Percentiles rank a stretch among this genome's conserved stretches.
Evolutionary conservation across 441 rosid genomes (phyloP).

Genomic region (Aquilaria agallochum): DNA sequence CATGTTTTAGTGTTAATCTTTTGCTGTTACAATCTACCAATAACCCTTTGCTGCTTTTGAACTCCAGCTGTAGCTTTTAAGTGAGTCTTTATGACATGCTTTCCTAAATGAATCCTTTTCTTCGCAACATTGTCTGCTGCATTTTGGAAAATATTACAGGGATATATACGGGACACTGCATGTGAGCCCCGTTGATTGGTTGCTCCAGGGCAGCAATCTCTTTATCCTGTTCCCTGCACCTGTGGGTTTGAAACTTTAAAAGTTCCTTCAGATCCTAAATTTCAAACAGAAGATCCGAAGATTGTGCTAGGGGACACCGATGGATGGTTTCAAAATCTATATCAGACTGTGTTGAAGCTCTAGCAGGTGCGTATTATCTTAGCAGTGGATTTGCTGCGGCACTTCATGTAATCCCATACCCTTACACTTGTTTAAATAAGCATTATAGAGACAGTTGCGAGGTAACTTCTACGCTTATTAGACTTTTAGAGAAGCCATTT

Average conservation of each 20-base stretch:
- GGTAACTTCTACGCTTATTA: conserved; percentile 32
- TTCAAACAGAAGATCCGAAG: conserved; percentile 44
- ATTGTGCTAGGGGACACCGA: conserved; percentile 83
- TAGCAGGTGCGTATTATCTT: conserved; percentile 78
- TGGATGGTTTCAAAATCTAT: conserved; percentile 87
- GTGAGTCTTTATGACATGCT: no score
- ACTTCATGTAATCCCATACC: conserved; percentile 40
- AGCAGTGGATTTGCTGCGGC: conserved; percentile 71
- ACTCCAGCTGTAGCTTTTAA: no score
- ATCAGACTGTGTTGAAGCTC: conserved; percentile 87
- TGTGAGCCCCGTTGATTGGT: conserved; percentile 94
- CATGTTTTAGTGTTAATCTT: no score
- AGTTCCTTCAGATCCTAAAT: conserved; percentile 70
- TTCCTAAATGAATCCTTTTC: no score
- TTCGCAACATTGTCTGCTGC: no score
- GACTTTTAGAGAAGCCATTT: not conserved
- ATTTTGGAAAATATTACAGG: conserved; percentile 27
- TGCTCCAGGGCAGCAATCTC: conserved; percentile 77
- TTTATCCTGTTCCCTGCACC: conserved; percentile 54
- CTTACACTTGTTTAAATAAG: conserved; percentile 42
- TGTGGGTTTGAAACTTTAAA: conserved; percentile 61
- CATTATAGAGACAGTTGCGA: conserved; percentile 61
- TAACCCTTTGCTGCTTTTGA: no score
- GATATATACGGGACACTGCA: conserved; percentile 68
- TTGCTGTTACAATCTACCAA: no score